These are phyloP conservation scores for Rutidosis leptorrhynchoides DNA, from an alignment of 129 eudicot genomes.

Conservation along the genomic window DNA sequence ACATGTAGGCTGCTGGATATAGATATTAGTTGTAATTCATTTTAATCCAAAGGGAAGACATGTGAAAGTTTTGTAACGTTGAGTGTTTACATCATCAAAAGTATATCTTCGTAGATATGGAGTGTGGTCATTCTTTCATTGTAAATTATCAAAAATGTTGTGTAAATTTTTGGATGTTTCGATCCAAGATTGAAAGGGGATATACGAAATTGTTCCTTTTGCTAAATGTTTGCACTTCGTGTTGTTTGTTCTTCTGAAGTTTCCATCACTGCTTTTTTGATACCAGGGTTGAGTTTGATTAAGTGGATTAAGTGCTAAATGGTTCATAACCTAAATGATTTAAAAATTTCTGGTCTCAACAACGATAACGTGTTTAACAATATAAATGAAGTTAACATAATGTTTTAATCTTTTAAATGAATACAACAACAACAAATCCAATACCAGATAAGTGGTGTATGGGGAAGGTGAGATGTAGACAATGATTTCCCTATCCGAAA, in stretches of 20 bases:
- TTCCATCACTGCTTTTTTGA: neutral
- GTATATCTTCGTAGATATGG: neutral
- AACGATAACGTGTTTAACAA: no score
- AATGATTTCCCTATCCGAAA: no score
- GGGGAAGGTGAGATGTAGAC: no score
- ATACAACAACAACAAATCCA: no score
- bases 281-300: no score
- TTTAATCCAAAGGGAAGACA: neutral
- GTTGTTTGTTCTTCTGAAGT: neutral
- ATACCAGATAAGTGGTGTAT: no score
- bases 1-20: neutral
- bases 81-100: neutral
- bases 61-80: neutral
- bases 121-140: neutral
- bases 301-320: no score
- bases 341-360: no score
- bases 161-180: neutral
- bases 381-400: no score
- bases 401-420: no score
- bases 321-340: no score
- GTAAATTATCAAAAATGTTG: neutral
- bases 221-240: neutral
- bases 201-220: neutral
- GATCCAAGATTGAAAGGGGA: neutral
- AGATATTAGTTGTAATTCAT: conserved; percentile 11